Evolutionary conservation across 2,329 filamentous ascomycete genomes (phyloP).

Genomic region (Pseudogymnoascus sp.): DNA sequence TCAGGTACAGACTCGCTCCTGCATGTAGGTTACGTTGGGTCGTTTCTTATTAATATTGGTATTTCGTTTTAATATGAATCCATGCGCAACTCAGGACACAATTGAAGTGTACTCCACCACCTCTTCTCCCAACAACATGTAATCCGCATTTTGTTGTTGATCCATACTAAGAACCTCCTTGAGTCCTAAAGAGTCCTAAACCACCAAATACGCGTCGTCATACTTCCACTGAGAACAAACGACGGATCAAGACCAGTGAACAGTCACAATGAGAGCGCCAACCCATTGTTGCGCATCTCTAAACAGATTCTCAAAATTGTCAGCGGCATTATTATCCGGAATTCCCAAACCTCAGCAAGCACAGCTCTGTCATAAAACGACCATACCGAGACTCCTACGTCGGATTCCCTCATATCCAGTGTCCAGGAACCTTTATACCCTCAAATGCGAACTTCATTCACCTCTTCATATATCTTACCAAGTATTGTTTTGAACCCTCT

Average conservation of each 20-base stretch:
- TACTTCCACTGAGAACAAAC: background rate
- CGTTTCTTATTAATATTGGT: background rate
- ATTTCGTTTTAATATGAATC: background rate
- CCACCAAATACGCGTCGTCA: background rate
- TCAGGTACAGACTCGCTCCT: background rate
- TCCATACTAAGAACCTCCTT: background rate
- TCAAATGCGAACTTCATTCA: slow-evolving; percentile 22
- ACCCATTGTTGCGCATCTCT: background rate
- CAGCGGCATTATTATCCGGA: background rate
- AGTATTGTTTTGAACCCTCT: slow-evolving; percentile 34
- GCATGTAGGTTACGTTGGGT: background rate
- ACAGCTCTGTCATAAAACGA: background rate
- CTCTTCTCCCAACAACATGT: background rate
- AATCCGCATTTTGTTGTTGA: background rate
- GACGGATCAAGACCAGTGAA: background rate
- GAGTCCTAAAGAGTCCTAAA: background rate
- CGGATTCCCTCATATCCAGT: background rate
- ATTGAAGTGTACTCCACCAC: background rate
- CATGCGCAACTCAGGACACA: background rate
- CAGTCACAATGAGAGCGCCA: background rate
- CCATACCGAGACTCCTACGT: background rate
- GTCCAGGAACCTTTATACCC: background rate
- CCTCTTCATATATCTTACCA: slow-evolving; percentile 28
- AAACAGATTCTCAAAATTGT: background rate
- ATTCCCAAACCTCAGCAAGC: background rate